phyloP scores from a whole-genome alignment of 1,284 basidiomycete species.

The Ceratobasidium sp. region DNA sequence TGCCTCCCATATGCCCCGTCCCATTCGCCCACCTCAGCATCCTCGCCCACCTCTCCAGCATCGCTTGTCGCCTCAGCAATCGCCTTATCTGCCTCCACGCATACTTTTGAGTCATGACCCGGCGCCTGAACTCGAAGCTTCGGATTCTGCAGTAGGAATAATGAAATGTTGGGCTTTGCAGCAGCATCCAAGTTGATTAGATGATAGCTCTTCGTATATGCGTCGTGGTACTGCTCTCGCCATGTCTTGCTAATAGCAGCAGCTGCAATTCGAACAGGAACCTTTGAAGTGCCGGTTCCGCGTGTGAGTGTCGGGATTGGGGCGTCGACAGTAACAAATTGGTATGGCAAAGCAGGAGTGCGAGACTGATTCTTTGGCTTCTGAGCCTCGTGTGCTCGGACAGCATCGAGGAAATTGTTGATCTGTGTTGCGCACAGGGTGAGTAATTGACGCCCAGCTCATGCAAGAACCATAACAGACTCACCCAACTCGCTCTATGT shows the following conservation, averaged over 20 bases:
- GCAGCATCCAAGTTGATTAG: not conserved
- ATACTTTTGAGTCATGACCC: not conserved
- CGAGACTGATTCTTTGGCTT: not conserved
- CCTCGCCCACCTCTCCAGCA: not conserved
- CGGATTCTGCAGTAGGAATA: slow-evolving; percentile 22
- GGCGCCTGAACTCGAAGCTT: not conserved
- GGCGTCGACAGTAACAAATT: not conserved
- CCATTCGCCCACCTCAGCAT: not conserved
- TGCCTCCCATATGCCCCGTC: slow-evolving; percentile 8
- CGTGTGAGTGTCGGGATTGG: slow-evolving; percentile 5
- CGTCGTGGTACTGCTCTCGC: slow-evolving; percentile 1
- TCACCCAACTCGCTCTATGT: slow-evolving; percentile 11
- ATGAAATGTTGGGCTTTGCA: slow-evolving; percentile 15
- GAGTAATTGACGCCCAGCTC: not conserved
- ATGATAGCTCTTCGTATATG: not conserved
- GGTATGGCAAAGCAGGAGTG: not conserved
- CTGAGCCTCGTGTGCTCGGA: not conserved
- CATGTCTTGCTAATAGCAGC: slow-evolving; percentile 2
- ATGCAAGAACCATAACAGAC: not conserved
- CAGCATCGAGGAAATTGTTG: not conserved
- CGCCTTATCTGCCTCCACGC: not conserved
- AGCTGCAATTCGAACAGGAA: slow-evolving; percentile 1
- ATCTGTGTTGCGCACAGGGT: not conserved
- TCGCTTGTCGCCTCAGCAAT: not conserved
- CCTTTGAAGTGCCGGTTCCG: not conserved